phyloP scores from a whole-genome alignment of 768 basidiomycete genomes.

The Panaeolus cyanescens region DNA sequence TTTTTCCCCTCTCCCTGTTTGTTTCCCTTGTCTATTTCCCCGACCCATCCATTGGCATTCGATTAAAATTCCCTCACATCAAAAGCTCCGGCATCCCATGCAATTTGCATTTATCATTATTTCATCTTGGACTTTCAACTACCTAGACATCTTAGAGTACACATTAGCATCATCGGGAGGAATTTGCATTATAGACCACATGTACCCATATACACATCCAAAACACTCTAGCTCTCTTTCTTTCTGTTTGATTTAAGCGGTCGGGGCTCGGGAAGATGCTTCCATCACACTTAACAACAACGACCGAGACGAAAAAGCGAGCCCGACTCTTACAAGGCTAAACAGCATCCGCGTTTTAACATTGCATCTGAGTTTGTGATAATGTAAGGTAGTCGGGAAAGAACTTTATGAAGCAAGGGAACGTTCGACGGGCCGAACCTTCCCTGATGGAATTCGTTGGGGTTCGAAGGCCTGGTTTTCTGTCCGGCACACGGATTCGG shows the following conservation, averaged over 20 bases:
- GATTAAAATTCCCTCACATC: neutral
- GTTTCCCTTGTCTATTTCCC: neutral
- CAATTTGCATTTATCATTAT: conserved; percentile 21
- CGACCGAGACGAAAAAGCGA: neutral
- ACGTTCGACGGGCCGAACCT: neutral
- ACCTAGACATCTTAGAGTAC: neutral
- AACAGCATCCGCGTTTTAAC: neutral
- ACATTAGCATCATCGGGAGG: conserved; percentile 1
- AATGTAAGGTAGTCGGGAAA: neutral
- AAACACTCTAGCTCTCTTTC: neutral
- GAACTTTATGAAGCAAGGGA: neutral
- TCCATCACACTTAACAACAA: no score
- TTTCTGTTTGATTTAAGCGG: neutral
- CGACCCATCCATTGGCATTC: neutral
- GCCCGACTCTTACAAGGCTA: neutral
- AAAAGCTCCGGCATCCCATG: conserved; percentile 5
- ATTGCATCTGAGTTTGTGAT: neutral
- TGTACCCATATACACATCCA: neutral
- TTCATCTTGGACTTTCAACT: conserved; percentile 12
- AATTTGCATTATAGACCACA: conserved; percentile 1
- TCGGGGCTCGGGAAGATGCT: no score
- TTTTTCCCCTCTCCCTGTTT: neutral
- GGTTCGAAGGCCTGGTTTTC: neutral
- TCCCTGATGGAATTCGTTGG: neutral
- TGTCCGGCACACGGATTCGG: neutral